Evolutionary conservation across 169 alveolate species (phyloP), one percentile per base, ranked within the genome.

Genomic region (Babesia sp.): DNA sequence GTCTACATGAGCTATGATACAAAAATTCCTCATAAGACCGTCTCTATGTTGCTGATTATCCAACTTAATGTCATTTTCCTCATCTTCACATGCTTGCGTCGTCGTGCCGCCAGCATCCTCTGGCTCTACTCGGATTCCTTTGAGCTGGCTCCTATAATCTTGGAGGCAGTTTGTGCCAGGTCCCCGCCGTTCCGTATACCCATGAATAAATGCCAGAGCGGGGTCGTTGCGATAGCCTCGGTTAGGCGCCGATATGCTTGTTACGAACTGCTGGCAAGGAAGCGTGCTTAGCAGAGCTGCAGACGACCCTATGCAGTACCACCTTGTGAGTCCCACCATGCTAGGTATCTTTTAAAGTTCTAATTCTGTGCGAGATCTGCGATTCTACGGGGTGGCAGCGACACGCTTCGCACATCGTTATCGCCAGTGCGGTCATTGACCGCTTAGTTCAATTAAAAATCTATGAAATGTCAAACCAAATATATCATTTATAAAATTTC

Each of bases 1-100:
- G 78, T 95, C 98, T 33, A 97, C 95, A 71, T 97, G 99, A 3
- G 99, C 99, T 22, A 97, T 90, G n/a, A 97, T 95, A 85, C 97
- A 93, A 82, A 95, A 94, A 80, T 96, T 97, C 34, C 98, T 84
- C 34, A 94, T 92, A 34, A 29, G 55, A 26, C 34, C 31, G 37
- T 71, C 69, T 14, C 39, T 53, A 22, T 57, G 11, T 31, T 67
- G 67, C 26, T 37, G 56, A 7, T 14, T 33, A 1, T 14, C 37
- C 0, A 4, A 37, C 26, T 55, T 44, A 1, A 5, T 31, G 9
- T 8, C 53, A 8, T 12, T 16, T 3, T 31, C 42, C 66, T 12
- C 53, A 14, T 63, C 61, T 9, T 42, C 41, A 16, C n/a, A 14
- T 12, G 41, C 14, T 37, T 3, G 60, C 26, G 28, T 5, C 24